Conservation (phyloP, 495 filamentous ascomycete genomes). For the Talaromyces adpressus region DNA sequence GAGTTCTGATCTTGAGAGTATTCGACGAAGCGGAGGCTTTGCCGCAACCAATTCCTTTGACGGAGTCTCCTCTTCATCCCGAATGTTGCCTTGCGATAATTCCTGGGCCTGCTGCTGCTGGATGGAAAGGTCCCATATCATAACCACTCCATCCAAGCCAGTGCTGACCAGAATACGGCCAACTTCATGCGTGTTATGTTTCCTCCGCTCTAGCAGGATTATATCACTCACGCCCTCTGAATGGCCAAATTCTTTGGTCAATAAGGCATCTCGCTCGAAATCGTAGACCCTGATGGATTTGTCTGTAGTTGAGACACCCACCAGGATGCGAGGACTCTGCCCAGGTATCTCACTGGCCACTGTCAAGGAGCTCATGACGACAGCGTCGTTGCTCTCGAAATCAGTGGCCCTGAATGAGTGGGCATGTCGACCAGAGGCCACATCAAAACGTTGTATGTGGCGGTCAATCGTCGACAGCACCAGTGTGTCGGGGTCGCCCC, state of each 20-base stretch:
- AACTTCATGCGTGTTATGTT: constrained; percentile 29
- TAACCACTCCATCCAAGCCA: constrained; percentile 77
- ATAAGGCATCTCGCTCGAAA: constrained; percentile 61
- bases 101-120: constrained; percentile 32
- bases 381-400: constrained; percentile 68
- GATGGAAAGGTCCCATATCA: constrained; percentile 67
- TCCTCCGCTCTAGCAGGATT: constrained; percentile 52
- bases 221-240: constrained; percentile 85
- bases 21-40: constrained; percentile 60
- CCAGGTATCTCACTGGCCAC: constrained; percentile 33
- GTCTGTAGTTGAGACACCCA: constrained; percentile 85
- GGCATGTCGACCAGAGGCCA: constrained; percentile 61
- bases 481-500: constrained; percentile 47
- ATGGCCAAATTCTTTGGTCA: constrained; percentile 89
- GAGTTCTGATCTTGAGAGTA: constrained; percentile 70
- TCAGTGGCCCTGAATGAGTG: constrained; percentile 77
- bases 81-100: constrained; percentile 13
- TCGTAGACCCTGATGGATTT: constrained; percentile 92
- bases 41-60: constrained; percentile 48
- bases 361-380: constrained; percentile 71
- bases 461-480: constrained; percentile 79
- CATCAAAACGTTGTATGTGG: constrained; percentile 68
- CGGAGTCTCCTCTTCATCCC: constrained; percentile 37
- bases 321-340: constrained; percentile 49
- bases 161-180: constrained; percentile 60